A percentile compares a stretch with the other conserved stretches of the same genome.
Evolutionary conservation across 176 grass and related monocot species (phyloP).

Genomic region (Aegilops longissima): DNA sequence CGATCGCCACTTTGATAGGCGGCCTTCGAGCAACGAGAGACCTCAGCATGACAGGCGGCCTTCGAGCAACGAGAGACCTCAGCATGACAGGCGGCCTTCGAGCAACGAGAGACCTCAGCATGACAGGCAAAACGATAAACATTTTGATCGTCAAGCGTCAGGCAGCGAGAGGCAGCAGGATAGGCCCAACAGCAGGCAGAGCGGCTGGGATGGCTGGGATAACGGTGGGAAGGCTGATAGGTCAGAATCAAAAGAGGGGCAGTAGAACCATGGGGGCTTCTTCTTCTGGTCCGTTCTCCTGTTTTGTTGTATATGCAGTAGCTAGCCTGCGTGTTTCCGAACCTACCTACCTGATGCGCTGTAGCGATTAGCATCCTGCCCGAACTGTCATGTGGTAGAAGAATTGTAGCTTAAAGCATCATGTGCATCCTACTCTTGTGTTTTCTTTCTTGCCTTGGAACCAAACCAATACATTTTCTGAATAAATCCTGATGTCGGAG

Average conservation of each 20-base stretch:
- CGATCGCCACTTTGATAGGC: conserved; percentile 33
- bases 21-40: conserved; percentile 23
- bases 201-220: conserved; percentile 7
- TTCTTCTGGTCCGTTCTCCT: conserved; percentile 10
- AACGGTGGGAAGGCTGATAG: conserved; percentile 32
- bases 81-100: conserved; percentile 24
- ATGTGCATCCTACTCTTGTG: conserved; percentile 35
- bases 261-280: conserved; percentile 30
- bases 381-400: conserved; percentile 38
- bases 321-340: conserved; percentile 33
- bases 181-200: conserved; percentile 24
- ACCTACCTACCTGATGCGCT: conserved; percentile 6
- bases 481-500: conserved; percentile 34
- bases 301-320: conserved; percentile 59
- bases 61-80: conserved; percentile 27
- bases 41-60: conserved; percentile 20
- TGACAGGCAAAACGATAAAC: conserved; percentile 35
- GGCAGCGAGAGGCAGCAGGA: conserved; percentile 37
- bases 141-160: conserved; percentile 44
- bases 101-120: conserved; percentile 24
- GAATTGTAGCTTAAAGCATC: conserved; percentile 30
- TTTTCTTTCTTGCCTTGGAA: conserved; percentile 18
- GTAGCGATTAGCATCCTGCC: conserved; percentile 5
- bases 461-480: conserved; percentile 20
- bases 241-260: conserved; percentile 45